phyloP scores from a whole-genome alignment of 495 filamentous ascomycete species.

The Poronia punctata region DNA sequence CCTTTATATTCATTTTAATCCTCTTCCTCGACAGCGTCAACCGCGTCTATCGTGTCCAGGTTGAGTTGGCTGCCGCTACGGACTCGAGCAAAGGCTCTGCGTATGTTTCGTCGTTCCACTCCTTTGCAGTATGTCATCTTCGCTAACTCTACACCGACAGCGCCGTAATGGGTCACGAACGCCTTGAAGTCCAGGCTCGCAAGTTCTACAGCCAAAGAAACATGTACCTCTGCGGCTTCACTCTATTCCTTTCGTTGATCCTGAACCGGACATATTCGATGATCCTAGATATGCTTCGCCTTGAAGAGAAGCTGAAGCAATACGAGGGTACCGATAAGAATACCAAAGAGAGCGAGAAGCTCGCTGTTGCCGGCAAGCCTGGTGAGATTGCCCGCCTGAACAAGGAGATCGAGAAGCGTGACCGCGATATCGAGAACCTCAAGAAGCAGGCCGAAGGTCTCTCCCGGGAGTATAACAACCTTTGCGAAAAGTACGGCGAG shows the following conservation, averaged over 20 bases:
- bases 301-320: slow-evolving; percentile 86
- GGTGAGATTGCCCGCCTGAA: slow-evolving; percentile 52
- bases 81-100: slow-evolving; percentile 29
- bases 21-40: slow-evolving; percentile 98
- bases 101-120: slow-evolving; percentile 12
- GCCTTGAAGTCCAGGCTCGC: slow-evolving; percentile 96
- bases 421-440: slow-evolving; percentile 69
- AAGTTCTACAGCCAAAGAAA: slow-evolving; percentile 99
- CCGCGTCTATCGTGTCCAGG: slow-evolving; percentile 92
- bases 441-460: slow-evolving; percentile 80
- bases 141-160: slow-evolving; percentile 22
- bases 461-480: slow-evolving; percentile 68
- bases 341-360: slow-evolving; percentile 67
- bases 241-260: slow-evolving; percentile 95
- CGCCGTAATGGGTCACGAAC: slow-evolving; percentile 76
- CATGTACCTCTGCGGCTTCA: slow-evolving; percentile 99
- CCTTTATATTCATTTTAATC: slow-evolving; percentile 96
- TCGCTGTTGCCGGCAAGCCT: slow-evolving; percentile 64
- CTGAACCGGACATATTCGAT: slow-evolving; percentile 98
- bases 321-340: slow-evolving; percentile 70
- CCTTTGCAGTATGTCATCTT: neutral
- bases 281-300: slow-evolving; percentile 88
- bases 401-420: slow-evolving; percentile 63
- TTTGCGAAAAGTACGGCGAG: slow-evolving; percentile 70
- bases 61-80: slow-evolving; percentile 62